A percentile compares a stretch with the other conserved stretches of the same genome.
phyloP scores from a whole-genome alignment of 1,284 basidiomycete species.

The Marasmius sp. region DNA sequence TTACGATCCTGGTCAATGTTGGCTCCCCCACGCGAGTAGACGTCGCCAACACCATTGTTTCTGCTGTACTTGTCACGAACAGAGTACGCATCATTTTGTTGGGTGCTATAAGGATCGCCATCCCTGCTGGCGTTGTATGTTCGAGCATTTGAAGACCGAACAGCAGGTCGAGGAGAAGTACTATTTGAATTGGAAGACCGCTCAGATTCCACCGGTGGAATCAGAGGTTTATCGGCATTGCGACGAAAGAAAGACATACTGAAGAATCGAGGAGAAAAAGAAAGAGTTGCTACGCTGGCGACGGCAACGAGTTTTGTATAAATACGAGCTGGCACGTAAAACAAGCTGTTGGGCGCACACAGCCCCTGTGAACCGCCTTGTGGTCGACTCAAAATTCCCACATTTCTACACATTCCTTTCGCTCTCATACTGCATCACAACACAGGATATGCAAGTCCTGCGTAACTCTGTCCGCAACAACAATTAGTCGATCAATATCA shows the following conservation, averaged over 20 bases:
- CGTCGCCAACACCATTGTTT: constrained; percentile 55
- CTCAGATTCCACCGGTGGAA: constrained; percentile 59
- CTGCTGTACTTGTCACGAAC: constrained; percentile 48
- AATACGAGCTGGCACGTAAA: background rate
- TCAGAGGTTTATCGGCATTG: constrained; percentile 56
- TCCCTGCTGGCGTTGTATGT: constrained; percentile 70
- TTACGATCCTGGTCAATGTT: constrained; percentile 63
- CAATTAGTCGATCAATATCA: no score
- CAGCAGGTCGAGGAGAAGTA: constrained; percentile 41
- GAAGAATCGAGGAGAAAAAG: background rate
- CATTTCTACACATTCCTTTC: no score
- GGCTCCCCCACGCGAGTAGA: constrained; percentile 58
- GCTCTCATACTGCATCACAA: no score
- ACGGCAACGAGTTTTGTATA: background rate
- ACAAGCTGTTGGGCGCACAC: no score
- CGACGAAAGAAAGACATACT: constrained; percentile 49
- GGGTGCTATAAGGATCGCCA: constrained; percentile 50
- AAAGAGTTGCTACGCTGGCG: background rate
- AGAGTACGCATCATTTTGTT: constrained; percentile 20
- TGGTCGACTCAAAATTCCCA: no score
- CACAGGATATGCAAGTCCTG: no score
- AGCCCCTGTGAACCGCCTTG: no score
- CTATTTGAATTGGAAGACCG: constrained; percentile 28
- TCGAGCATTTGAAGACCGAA: constrained; percentile 49
- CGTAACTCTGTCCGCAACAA: no score